Evolutionary conservation across 2,329 filamentous ascomycete genomes (phyloP).

Genomic region (Didymella exigua): DNA sequence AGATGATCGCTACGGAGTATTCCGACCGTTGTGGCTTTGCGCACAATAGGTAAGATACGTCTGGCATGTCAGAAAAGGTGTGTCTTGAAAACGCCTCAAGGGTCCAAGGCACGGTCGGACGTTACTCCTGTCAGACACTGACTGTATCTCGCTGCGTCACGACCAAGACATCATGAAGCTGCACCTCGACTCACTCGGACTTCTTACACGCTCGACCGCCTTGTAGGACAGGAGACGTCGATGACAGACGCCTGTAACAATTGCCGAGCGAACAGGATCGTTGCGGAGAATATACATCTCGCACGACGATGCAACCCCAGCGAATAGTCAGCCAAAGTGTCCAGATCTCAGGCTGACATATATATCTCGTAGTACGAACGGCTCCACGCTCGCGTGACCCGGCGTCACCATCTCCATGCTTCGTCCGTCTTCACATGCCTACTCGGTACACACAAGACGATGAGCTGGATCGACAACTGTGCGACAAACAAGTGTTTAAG

Average conservation of each 20-base stretch:
- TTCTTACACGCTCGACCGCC: neutral
- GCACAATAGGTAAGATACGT: neutral
- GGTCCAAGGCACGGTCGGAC: neutral
- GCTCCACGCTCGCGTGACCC: conserved; percentile 8
- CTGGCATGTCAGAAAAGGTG: too few relatives aligned
- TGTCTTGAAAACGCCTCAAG: neutral
- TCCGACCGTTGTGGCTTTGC: neutral
- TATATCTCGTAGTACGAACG: conserved; percentile 4
- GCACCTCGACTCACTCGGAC: neutral
- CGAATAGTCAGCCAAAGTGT: neutral
- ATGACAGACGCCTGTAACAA: neutral
- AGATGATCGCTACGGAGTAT: neutral
- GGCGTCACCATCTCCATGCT: neutral
- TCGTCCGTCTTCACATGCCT: neutral
- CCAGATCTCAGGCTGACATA: conserved; percentile 1
- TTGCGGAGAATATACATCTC: neutral
- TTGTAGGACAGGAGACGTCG: neutral
- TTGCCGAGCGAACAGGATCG: conserved; percentile 3
- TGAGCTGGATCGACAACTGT: neutral
- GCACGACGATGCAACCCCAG: neutral
- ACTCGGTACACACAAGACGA: neutral
- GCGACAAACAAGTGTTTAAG: neutral
- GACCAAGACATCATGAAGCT: neutral
- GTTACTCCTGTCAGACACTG: neutral
- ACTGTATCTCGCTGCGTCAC: neutral